phyloP scores from a whole-genome alignment of 2,329 filamentous ascomycete species.

The Stagonosporopsis rhizophila region DNA sequence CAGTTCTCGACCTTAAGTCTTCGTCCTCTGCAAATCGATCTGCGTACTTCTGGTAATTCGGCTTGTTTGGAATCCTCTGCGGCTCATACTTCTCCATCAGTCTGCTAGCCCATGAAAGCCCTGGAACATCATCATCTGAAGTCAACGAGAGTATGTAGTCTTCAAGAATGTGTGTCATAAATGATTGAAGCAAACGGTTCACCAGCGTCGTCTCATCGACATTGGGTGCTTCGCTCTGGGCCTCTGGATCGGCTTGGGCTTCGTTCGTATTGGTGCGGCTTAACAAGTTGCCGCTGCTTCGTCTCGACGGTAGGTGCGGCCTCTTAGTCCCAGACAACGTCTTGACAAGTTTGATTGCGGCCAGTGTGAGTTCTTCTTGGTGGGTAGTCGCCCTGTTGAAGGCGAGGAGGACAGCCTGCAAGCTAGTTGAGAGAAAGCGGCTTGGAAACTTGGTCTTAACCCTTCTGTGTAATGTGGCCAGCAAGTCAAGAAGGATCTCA shows the following conservation, averaged over 20 bases:
- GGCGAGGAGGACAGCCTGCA: conserved; percentile 72
- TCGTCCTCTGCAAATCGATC: conserved; percentile 71
- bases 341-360: conserved; percentile 74
- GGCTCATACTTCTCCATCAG: conserved; percentile 74
- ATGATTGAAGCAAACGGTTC: conserved; percentile 72
- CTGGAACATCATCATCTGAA: conserved; percentile 55
- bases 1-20: conserved; percentile 66
- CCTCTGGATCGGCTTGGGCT: conserved; percentile 63
- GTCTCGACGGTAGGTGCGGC: conserved; percentile 67
- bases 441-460: conserved; percentile 81
- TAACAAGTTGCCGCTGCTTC: conserved; percentile 58
- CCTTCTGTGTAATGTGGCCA: conserved; percentile 74
- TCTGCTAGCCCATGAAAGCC: conserved; percentile 60
- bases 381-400: conserved; percentile 66
- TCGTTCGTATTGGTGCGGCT: conserved; percentile 44
- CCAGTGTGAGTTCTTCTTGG: conserved; percentile 70
- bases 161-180: conserved; percentile 79
- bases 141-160: conserved; percentile 69
- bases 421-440: conserved; percentile 77
- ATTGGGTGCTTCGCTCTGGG: conserved; percentile 53
- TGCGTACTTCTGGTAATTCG: conserved; percentile 66
- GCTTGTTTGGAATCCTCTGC: conserved; percentile 62
- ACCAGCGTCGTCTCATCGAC: conserved; percentile 67
- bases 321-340: conserved; percentile 71
- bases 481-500: conserved; percentile 72